phyloP scores from a whole-genome alignment of 2,329 filamentous ascomycete genomes.

The Diaporthe sp. region DNA sequence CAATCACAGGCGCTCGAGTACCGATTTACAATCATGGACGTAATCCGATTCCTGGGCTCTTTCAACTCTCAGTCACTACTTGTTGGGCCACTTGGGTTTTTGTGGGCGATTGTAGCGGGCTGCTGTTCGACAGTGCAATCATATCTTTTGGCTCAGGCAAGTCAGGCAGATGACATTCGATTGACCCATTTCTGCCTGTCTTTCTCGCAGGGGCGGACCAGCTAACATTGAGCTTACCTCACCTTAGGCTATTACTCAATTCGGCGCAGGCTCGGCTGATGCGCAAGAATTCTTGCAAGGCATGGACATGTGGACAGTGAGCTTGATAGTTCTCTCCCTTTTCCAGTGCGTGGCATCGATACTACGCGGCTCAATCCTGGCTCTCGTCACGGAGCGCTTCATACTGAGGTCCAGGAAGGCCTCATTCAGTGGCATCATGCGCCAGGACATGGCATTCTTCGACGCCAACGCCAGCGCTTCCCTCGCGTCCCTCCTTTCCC shows the following conservation, averaged over 20 bases:
- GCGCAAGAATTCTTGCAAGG: no score
- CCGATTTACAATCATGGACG: no score
- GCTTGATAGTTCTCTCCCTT: no score
- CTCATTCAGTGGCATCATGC: background rate
- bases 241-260: no score
- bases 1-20: no score
- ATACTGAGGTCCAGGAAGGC: background rate
- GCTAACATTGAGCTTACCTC: no score
- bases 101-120: background rate
- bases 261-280: no score
- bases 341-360: background rate
- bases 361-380: background rate
- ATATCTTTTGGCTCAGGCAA: background rate
- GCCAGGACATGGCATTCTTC: background rate
- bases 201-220: no score
- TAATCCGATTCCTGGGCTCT: no score
- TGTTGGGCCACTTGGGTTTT: background rate
- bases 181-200: no score
- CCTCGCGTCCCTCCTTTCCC: background rate
- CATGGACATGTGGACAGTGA: no score
- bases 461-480: background rate
- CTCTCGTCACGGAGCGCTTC: background rate
- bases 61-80: background rate
- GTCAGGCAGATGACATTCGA: no score
- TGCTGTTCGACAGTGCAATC: background rate